Base-by-base conservation (phyloP, 1,284 basidiomycete species). In the Apiotrichum montevideense region DNA sequence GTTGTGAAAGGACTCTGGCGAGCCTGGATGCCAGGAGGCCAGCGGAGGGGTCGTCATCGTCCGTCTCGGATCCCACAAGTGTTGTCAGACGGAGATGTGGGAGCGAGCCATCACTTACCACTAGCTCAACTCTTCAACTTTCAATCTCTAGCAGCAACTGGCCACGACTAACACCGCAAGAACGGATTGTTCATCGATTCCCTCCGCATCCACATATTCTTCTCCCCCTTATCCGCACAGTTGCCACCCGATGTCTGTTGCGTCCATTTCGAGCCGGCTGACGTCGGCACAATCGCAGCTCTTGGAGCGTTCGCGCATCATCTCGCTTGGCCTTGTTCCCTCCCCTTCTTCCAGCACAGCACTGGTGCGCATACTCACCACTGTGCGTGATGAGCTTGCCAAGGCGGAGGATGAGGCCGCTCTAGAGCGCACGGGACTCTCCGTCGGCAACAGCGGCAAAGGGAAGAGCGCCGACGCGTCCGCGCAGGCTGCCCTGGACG, bases 251-350 rank as follows among this genome's bases (percentile, higher is more conserved):
- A 39, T 40, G 35, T 39, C 47, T 29, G 32, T 51, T 32, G 50
- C 41, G 10, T 63, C 67, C 14, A 57, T 73, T 48, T 69, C 67
- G 3, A 66, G 67, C 42, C 65, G 72, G 32, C 66, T 76, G 7
- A 74, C 72, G 4, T 67, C 71, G n/a, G 68, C 72, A 33, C 74
- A 74, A 14, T 59, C 71, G 7, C 68, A 73, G 53, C 65, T 77
- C 2, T 66, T 77, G 48, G 75, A 77, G 56, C 66, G 75, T 46
- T 68, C 68, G 4, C 72, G 75, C 21, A 67, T 77, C 48, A 54
- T 76, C 52, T 70, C 69, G 1, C 68, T 77, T 33, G 69, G 69
- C 34, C 67, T 77, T 44, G 64, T 68, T 15, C 72, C 75, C 0
- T 69, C 65, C 3, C 67, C 74, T 0, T 66, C 71, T 3, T 66